Evolutionary conservation across 169 alveolate genomes (phyloP).

Genomic region (Cryptosporidium canis): DNA sequence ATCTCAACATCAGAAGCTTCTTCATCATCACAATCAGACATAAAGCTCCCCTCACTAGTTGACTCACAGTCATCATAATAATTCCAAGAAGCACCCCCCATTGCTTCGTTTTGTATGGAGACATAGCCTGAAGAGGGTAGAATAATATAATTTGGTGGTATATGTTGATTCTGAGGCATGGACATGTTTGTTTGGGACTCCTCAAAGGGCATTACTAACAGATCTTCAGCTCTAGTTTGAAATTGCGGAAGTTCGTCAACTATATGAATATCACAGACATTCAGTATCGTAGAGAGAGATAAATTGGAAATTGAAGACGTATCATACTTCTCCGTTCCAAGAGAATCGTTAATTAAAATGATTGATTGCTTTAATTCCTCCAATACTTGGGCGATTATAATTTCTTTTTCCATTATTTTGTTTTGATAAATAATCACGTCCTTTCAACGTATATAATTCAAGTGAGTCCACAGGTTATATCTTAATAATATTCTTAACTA

Average conservation of each 20-base stretch:
- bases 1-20: conserved; percentile 2
- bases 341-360: conserved; percentile 27
- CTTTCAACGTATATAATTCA: conserved; percentile 6
- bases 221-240: conserved; percentile 9
- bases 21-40: conserved; percentile 23
- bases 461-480: conserved; percentile 6
- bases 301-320: conserved; percentile 31
- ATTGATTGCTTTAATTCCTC: conserved; percentile 66
- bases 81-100: background rate
- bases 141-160: conserved; percentile 19
- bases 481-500: background rate
- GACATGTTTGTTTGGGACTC: background rate
- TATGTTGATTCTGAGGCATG: background rate
- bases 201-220: conserved; percentile 31
- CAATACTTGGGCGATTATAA: conserved; percentile 23
- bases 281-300: conserved; percentile 39
- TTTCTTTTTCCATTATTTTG: conserved; percentile 42
- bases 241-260: conserved; percentile 63
- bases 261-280: conserved; percentile 34
- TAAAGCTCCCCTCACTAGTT: conserved; percentile 67
- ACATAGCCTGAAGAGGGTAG: conserved; percentile 5
- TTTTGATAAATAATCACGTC: background rate
- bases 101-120: conserved; percentile 1
- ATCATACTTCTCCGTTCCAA: conserved; percentile 43
- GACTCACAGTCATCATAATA: conserved; percentile 57